Base-by-base conservation (phyloP, 1,139 yeast genomes). In the Chernovozyma sophiae-reginae region DNA sequence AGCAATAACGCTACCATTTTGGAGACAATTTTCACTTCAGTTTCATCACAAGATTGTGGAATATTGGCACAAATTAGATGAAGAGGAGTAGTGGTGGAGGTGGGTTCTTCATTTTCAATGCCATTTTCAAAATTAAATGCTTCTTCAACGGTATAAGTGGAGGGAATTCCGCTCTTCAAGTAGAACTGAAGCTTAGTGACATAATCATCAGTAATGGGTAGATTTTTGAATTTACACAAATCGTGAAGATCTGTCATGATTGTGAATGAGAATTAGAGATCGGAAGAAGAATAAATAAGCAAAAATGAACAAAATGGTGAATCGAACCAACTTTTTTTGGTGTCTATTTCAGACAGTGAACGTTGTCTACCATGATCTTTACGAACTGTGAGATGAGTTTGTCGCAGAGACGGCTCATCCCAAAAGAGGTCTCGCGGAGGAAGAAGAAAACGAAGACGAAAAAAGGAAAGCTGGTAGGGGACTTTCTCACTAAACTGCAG, bases 101-200 rank as follows among this genome's bases (percentile, higher is more conserved):
- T 61, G 4, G 60, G 58, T 12, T 68, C 63, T 19, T 71, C 71
- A 18, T 63, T 69, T 28, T 61, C 65, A 33, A 65, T 57, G 41
- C 52, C 51, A 38, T 72, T 60, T 38, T 67, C 76, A 49, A 59
- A 80, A 37, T 77, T 77, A 34, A 74, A 72, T 3, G 81, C 86
- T 53, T 86, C 95, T 56, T 85, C 92, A 8, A 82, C 60, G 2
- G 95, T 86, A 43, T 86, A 83, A 0, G 95, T 86, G 1, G 95
- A 77, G 2, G 95, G 94, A 11, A 86, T 76, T 1, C 94, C 95
- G 27, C 68, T 66, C 35, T 68, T 62, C 42, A 86, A 60, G 43
- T 66, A 74, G 32, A 50, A 56, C 28, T 62, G 64, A 33, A 86
- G 58, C 8, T 65, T 60, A 0, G 51, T 60, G 4, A 79, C 41